Evolutionary conservation across 1,284 basidiomycete genomes (phyloP), one percentile per base, ranked within the genome.

Genomic region (Leccinum griseonigrum): DNA sequence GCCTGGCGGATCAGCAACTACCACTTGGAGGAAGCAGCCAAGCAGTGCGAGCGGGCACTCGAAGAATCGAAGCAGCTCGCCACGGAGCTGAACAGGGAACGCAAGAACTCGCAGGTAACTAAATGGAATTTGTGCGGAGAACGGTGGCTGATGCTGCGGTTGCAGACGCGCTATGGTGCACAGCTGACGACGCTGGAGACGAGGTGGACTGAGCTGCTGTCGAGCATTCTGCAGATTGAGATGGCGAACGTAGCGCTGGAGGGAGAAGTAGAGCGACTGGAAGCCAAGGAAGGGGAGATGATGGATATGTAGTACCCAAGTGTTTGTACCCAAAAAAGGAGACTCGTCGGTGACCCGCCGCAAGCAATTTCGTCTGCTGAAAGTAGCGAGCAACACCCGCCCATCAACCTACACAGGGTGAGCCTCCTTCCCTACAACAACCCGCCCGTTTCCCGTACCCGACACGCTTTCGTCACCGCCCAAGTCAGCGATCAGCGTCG

Each of bases 1-100:
- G 88, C 91, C 10, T 97, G 94, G 92, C 85, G 90, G 65, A 87
- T 97, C 74, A 87, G 93, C 73, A 97, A 97, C 76, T 95, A 94
- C 73, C 81, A 92, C 34, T 78, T 95, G 28, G 94, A 97, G 74
- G 83, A 87, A 36, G 86, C 90, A 48, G 86, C 89, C 8, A 90
- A 88, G 67, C 85, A 88, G 65, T 78, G 89, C 6, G 92, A 96
- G 73, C 81, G 82, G 60, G 81, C 87, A 14, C 78, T 94, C 4
- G 89, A 94, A 66, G 83, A 85, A 51, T 66, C 94, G 67, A 89
- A 88, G 73, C 84, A 91, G 69, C 75, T 88, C 58, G 90, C 90
- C 0, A 88, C 89, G 0, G 90, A 92, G 61, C 82, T 97, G 64
- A 97, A 97, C 74, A 83, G 95, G 55, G 85, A 89, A 61, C 84